Percentiles rank a stretch among this genome's conserved stretches.
Evolutionary conservation across 1,139 yeast species (phyloP).

Genomic region (Candida sp.): DNA sequence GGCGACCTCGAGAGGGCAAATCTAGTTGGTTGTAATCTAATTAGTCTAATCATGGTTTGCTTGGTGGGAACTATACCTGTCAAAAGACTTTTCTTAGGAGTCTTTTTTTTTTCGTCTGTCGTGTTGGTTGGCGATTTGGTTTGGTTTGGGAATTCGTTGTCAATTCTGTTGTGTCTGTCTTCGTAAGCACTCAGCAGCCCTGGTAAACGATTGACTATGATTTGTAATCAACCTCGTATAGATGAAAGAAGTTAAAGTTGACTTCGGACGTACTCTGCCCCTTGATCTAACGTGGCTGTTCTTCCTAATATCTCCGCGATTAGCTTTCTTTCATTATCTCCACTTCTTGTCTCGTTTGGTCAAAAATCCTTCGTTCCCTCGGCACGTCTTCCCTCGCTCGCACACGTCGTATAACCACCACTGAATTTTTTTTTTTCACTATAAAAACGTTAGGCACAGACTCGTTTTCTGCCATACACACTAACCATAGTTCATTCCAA

Average conservation of each 20-base stretch:
- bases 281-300: too few species aligned
- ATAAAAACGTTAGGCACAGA: neutral
- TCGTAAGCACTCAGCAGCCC: too few species aligned
- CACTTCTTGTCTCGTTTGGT: neutral
- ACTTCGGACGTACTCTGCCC: too few species aligned
- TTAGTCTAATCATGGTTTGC: neutral
- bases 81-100: too few species aligned
- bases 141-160: too few species aligned
- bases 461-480: neutral
- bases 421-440: conserved; percentile 4
- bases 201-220: too few species aligned
- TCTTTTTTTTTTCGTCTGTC: too few species aligned
- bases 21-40: neutral
- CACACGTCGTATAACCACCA: neutral
- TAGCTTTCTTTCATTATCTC: neutral
- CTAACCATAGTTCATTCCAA: neutral
- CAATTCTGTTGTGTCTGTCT: too few species aligned
- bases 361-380: neutral
- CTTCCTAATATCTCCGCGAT: neutral
- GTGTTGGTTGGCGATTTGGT: too few species aligned
- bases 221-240: too few species aligned
- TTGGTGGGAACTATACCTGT: neutral
- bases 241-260: too few species aligned
- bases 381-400: neutral
- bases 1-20: neutral